Evolutionary conservation across 768 basidiomycete genomes (phyloP), one percentile per base, ranked within the genome.

Genomic region (Hydnomerulius pinastri): DNA sequence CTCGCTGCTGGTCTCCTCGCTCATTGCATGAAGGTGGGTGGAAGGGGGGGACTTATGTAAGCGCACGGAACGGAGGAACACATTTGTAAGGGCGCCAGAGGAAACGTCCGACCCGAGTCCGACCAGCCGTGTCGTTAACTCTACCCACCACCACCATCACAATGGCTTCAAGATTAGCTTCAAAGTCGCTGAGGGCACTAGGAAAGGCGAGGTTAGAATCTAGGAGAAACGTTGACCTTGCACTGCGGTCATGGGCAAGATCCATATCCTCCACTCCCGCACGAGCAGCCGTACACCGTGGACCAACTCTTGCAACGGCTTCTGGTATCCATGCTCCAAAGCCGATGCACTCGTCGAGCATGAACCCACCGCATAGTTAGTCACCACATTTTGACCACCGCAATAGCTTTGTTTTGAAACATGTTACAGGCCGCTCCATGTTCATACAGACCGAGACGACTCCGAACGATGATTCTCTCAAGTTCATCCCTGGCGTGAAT

Each of bases 361-460:
- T 48, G 28, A 43, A 50, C 15, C 68, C 71, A 29, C 56, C 62
- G 28, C 65, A 69, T 36, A 71, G 79, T 80, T 50, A 60, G 74
- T 21, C 4, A 46, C 18, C 13, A 3, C 33, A 12, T 18, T 13
- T 4, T 5, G 12, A 10, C 13, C 21, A 9, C 18, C 2, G n/a
- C 3, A 1, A 6, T 48, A 2, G 15, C 9, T 11, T 27, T 7
- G 18, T 51, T n/a, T n/a, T n/a, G n/a, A 13, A 51, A 24, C 15
- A 15, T 13, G 2, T 49, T 18, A 17, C 23, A 92, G 90, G 72
- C 28, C 83, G 94, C 20, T 87, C 88, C 46, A 96, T 98, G 95
- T 98, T 98, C 75, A 97, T 98, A 50, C 97, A 99, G 72, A 98
- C 96, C 4, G 95, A 98, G 72, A 83, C 86, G 9, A 99, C 97